Evolutionary conservation across 148 eudicot genomes (phyloP).

Genomic region (Nyssa sinensis): DNA sequence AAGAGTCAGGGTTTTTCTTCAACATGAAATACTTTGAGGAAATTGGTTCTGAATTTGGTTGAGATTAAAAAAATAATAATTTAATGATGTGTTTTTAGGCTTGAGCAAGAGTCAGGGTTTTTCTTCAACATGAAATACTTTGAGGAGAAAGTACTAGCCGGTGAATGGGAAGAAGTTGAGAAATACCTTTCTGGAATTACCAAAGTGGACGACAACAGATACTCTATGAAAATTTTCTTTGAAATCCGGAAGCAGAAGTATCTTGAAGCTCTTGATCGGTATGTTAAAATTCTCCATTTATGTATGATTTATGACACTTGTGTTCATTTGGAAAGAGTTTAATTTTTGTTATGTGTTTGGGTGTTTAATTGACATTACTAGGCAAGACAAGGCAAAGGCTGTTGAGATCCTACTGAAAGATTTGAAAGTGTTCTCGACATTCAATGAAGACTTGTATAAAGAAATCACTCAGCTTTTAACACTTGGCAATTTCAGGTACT

Average conservation of each 20-base stretch:
- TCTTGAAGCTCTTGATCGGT: slow-evolving; percentile 88
- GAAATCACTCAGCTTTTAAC: slow-evolving; percentile 77
- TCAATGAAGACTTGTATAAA: slow-evolving; percentile 71
- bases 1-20: slow-evolving; percentile 88
- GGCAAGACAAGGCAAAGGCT: slow-evolving; percentile 80
- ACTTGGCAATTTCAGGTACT: slow-evolving; percentile 76
- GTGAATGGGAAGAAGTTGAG: slow-evolving; percentile 96
- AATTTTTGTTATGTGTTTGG: slow-evolving; percentile 11
- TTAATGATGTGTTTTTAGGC: slow-evolving; percentile 33
- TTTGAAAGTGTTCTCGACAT: slow-evolving; percentile 83
- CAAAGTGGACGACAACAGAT: slow-evolving; percentile 82
- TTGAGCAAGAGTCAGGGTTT: slow-evolving; percentile 89
- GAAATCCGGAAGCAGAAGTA: slow-evolving; percentile 90
- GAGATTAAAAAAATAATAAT: not conserved
- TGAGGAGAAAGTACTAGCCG: slow-evolving; percentile 81
- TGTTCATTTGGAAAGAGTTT: not conserved
- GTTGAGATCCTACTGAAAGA: slow-evolving; percentile 78
- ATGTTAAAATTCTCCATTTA: slow-evolving; percentile 2
- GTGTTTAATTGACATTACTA: slow-evolving; percentile 29
- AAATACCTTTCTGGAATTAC: slow-evolving; percentile 81
- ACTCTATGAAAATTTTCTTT: slow-evolving; percentile 88
- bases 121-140: slow-evolving; percentile 87
- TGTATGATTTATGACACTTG: not conserved
- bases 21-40: too few species aligned
- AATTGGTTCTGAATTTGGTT: not conserved